These are phyloP conservation scores for Bothia castanella DNA, from an alignment of 1,284 basidiomycete genomes.

Conservation along the genomic window DNA sequence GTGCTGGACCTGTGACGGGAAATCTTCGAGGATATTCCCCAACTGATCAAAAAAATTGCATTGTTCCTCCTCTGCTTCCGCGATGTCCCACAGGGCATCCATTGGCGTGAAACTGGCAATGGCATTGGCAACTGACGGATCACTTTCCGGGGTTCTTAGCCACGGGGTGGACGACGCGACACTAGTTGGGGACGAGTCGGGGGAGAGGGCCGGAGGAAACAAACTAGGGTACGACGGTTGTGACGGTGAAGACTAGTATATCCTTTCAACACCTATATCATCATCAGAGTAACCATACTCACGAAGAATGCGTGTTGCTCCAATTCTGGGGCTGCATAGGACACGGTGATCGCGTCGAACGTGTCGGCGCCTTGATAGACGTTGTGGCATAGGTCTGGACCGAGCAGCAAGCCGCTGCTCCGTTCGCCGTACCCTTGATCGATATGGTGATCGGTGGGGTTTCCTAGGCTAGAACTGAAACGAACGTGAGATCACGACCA, in stretches of 20 bases:
- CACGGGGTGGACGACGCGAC: conserved; percentile 25
- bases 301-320: conserved; percentile 7
- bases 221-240: background rate
- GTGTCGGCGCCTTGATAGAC: background rate
- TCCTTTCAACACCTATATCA: background rate
- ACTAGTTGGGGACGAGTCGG: conserved; percentile 28
- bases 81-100: conserved; percentile 3
- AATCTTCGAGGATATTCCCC: conserved; percentile 23
- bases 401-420: conserved; percentile 16
- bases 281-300: conserved; percentile 4
- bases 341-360: background rate
- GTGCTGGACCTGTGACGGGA: conserved; percentile 1
- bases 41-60: conserved; percentile 18
- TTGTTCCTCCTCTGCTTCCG: background rate
- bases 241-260: conserved; percentile 2
- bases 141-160: conserved; percentile 18
- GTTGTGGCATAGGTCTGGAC: background rate
- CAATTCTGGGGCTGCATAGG: background rate
- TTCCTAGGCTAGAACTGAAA: conserved; percentile 10
- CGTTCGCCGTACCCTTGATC: background rate
- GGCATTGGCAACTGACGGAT: background rate
- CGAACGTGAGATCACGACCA: conserved; percentile 12
- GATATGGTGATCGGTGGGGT: background rate
- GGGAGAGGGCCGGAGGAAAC: conserved; percentile 24
- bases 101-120: background rate